Evolutionary conservation across 2,329 filamentous ascomycete species (phyloP).

Genomic region (Teratosphaeria destructans): DNA sequence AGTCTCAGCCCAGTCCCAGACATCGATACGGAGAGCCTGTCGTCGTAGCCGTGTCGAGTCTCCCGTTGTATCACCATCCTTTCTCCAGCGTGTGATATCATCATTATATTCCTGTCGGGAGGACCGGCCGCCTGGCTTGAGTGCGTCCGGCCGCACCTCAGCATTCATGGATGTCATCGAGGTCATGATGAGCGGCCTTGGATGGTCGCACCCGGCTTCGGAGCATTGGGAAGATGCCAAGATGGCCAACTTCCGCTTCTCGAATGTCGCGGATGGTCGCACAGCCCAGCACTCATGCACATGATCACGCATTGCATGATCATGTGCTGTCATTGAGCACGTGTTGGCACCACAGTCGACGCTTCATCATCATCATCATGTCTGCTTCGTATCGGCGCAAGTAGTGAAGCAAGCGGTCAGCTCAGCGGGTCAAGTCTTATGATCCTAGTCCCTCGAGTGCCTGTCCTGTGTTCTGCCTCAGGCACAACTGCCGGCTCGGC

Average conservation of each 20-base stretch:
- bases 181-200: not conserved
- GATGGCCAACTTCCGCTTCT: not conserved
- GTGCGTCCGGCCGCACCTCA: too few species aligned
- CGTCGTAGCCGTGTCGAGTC: too few species aligned
- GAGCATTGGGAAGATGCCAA: not conserved
- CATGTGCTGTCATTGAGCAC: not conserved
- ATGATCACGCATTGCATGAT: not conserved
- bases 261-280: not conserved
- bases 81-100: too few species aligned
- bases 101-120: too few species aligned
- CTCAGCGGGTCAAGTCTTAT: not conserved
- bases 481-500: not conserved
- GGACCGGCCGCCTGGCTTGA: too few species aligned
- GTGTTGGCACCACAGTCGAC: not conserved
- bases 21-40: too few species aligned
- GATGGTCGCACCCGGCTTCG: not conserved
- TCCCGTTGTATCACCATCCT: too few species aligned
- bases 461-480: not conserved
- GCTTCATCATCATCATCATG: not conserved
- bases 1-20: too few species aligned
- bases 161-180: too few species aligned
- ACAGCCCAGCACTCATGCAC: not conserved
- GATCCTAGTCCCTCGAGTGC: too few species aligned
- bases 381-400: not conserved
- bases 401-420: not conserved